Conservation (phyloP, 2,329 filamentous ascomycete genomes). For the Nemania abortiva region DNA sequence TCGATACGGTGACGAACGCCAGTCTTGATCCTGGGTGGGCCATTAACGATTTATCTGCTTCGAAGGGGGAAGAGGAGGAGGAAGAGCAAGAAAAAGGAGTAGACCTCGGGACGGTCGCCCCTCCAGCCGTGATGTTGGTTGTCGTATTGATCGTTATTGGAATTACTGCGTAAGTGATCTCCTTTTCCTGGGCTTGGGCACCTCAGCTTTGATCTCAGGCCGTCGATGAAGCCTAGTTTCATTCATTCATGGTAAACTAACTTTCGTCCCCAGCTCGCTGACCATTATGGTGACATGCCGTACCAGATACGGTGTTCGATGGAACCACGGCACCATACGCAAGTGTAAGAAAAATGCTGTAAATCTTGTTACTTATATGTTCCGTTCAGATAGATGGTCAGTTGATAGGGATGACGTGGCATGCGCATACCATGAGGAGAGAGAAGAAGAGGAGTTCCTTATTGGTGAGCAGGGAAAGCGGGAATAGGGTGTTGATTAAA, state of each 20-base stretch:
- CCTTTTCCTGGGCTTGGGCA: not conserved
- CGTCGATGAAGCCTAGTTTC: not conserved
- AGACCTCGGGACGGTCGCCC: not conserved
- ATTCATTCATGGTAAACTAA: not conserved
- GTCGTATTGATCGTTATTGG: slow-evolving; percentile 22
- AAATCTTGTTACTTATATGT: not conserved
- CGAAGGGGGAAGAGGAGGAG: not conserved
- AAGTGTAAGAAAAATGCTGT: not conserved
- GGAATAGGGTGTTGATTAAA: not conserved
- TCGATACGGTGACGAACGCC: slow-evolving; percentile 15
- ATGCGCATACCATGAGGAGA: not conserved
- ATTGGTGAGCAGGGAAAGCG: slow-evolving; percentile 10
- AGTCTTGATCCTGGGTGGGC: slow-evolving; percentile 1
- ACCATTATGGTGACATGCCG: not conserved
- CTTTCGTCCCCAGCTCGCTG: not conserved
- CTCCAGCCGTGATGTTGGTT: not conserved
- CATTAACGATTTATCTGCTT: not conserved
- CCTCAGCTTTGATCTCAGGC: not conserved
- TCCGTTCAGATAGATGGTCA: not conserved
- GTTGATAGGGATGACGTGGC: not conserved
- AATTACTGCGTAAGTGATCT: slow-evolving; percentile 29
- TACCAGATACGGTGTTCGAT: not conserved
- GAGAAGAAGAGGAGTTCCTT: slow-evolving; percentile 19
- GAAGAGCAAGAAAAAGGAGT: not conserved
- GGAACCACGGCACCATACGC: not conserved